Conservation (phyloP, 1,284 basidiomycete species). For the Chiua sp. region DNA sequence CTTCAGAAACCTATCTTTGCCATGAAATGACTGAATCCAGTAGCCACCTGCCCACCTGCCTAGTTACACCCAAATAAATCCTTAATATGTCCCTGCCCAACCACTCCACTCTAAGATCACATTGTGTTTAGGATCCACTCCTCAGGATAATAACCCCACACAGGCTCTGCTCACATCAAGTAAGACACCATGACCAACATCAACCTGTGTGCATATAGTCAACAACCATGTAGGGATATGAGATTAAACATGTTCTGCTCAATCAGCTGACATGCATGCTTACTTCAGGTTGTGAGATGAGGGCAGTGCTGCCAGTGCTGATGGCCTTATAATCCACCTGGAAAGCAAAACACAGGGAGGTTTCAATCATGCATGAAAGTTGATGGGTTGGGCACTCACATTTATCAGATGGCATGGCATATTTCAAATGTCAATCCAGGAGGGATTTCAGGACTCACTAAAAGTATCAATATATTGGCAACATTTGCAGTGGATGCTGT, state of each 20-base stretch:
- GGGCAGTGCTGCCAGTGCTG: background rate
- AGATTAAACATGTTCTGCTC: background rate
- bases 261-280: background rate
- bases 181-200: constrained; percentile 48
- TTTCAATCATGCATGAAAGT: background rate
- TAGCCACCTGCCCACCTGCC: too few species aligned
- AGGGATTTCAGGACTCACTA: constrained; percentile 8
- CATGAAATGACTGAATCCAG: too few species aligned
- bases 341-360: background rate
- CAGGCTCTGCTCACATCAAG: constrained; percentile 31
- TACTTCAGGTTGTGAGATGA: constrained; percentile 12
- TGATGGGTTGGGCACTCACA: constrained; percentile 6
- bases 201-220: constrained; percentile 32
- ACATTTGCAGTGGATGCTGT: constrained; percentile 19
- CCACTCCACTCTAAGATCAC: too few species aligned
- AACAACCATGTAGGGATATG: background rate
- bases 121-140: too few species aligned
- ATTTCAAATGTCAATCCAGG: background rate
- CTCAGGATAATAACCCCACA: too few species aligned
- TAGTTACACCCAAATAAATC: too few species aligned
- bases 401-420: background rate
- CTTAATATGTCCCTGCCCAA: too few species aligned
- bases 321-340: constrained; percentile 6
- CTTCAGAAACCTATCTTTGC: too few species aligned
- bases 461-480: constrained; percentile 11